Conservation (phyloP, 768 basidiomycete genomes). For the Lentinula boryana region DNA sequence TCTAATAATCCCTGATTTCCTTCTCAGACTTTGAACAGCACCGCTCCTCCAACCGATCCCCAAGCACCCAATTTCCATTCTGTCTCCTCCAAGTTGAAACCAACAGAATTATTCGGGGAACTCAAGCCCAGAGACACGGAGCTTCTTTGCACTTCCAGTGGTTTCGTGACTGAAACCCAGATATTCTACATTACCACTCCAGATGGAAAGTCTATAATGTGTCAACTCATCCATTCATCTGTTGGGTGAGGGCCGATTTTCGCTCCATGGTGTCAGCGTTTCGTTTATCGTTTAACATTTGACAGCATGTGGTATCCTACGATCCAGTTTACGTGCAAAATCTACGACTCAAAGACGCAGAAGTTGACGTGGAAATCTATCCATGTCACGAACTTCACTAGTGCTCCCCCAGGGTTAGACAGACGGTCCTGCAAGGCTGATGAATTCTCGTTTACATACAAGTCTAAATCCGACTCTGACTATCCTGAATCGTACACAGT, state of each 20-base stretch:
- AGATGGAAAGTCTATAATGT: constrained; percentile 75
- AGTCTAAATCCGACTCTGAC: constrained; percentile 48
- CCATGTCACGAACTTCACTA: constrained; percentile 76
- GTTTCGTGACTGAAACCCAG: constrained; percentile 91
- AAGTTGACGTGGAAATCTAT: constrained; percentile 80
- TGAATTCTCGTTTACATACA: constrained; percentile 72
- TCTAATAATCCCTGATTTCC: not conserved
- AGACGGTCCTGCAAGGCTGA: constrained; percentile 85
- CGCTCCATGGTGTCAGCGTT: not conserved
- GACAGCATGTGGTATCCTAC: constrained; percentile 87
- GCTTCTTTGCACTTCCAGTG: constrained; percentile 70
- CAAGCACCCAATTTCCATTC: constrained; percentile 79
- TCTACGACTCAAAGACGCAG: constrained; percentile 72
- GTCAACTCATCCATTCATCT: constrained; percentile 83
- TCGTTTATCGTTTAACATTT: constrained; percentile 3
- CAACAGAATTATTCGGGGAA: constrained; percentile 64
- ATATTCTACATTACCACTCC: constrained; percentile 76
- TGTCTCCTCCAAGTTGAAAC: constrained; percentile 54
- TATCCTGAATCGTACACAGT: constrained; percentile 75
- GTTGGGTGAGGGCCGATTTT: constrained; percentile 61
- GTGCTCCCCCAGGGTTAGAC: constrained; percentile 72
- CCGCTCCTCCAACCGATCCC: constrained; percentile 52
- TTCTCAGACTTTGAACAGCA: constrained; percentile 26
- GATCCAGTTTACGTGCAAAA: constrained; percentile 90
- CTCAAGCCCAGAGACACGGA: constrained; percentile 71